phyloP scores from a whole-genome alignment of 306 rosid genomes.

The Gastrolobium villosum region DNA sequence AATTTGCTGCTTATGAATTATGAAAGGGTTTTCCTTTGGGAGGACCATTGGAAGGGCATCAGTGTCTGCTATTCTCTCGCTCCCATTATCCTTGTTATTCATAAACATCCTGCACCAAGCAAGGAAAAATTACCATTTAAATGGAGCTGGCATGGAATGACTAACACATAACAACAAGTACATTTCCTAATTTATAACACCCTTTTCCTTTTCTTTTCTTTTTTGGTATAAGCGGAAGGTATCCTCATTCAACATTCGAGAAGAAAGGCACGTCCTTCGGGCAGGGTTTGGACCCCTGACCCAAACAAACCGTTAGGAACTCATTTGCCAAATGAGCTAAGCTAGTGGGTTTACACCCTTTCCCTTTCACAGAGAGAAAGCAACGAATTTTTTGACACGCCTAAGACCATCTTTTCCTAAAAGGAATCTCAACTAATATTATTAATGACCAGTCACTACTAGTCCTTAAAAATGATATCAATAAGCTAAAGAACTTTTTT shows the following conservation, averaged over 20 bases:
- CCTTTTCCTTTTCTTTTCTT: not conserved
- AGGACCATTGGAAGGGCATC: constrained; percentile 68
- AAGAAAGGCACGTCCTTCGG: too few species aligned
- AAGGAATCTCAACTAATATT: constrained; percentile 28
- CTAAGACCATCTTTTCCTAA: constrained; percentile 7
- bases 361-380: not conserved
- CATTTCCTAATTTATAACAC: not conserved
- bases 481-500: not conserved
- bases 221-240: too few species aligned
- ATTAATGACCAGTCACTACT: not conserved
- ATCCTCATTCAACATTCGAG: too few species aligned
- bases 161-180: not conserved
- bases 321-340: too few species aligned
- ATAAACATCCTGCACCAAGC: constrained; percentile 59
- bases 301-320: too few species aligned
- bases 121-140: too few species aligned
- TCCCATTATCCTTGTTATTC: constrained; percentile 57
- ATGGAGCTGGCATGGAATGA: too few species aligned
- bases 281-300: too few species aligned
- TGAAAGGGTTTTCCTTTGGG: constrained; percentile 58
- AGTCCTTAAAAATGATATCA: not conserved
- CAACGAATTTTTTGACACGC: not conserved
- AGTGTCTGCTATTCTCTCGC: constrained; percentile 61
- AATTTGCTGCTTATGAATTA: constrained; percentile 60
- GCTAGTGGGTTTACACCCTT: too few species aligned